Conservation (phyloP, 1,139 yeast genomes). For the Sugiyamaella paludigena region DNA sequence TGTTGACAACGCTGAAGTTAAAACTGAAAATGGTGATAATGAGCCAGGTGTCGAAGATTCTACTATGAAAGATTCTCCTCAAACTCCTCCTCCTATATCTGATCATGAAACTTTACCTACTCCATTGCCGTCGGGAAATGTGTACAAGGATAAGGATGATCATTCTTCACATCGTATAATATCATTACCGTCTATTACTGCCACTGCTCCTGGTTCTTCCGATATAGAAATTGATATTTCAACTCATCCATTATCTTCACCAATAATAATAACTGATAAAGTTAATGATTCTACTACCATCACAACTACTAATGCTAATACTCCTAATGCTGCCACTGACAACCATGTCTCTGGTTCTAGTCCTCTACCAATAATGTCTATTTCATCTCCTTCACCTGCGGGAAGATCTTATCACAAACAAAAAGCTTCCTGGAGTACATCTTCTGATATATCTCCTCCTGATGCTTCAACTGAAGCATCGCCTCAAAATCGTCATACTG, state of each 20-base stretch:
- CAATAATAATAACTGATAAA: neutral
- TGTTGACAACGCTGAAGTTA: no score
- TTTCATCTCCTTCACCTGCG: neutral
- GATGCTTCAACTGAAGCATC: neutral
- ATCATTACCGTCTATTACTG: neutral
- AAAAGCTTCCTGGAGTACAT: conserved; percentile 4
- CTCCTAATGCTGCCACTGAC: neutral
- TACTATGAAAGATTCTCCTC: conserved; percentile 4
- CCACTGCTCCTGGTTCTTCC: no score
- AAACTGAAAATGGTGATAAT: no score
- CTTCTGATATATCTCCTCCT: conserved; percentile 5
- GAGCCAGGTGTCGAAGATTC: no score
- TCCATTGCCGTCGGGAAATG: conserved; percentile 25
- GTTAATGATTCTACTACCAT: neutral
- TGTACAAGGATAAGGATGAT: conserved; percentile 13
- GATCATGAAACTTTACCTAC: conserved; percentile 21
- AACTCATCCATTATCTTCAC: neutral
- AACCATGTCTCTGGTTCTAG: neutral
- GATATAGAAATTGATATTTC: no score
- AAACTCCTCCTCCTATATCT: conserved; percentile 21
- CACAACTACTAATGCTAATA: neutral
- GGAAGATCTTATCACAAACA: neutral
- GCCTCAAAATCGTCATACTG: neutral
- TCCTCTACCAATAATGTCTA: neutral
- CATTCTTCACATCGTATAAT: neutral